phyloP scores from a whole-genome alignment of 352 stramenopile species.

The Pythium dissotocum region DNA sequence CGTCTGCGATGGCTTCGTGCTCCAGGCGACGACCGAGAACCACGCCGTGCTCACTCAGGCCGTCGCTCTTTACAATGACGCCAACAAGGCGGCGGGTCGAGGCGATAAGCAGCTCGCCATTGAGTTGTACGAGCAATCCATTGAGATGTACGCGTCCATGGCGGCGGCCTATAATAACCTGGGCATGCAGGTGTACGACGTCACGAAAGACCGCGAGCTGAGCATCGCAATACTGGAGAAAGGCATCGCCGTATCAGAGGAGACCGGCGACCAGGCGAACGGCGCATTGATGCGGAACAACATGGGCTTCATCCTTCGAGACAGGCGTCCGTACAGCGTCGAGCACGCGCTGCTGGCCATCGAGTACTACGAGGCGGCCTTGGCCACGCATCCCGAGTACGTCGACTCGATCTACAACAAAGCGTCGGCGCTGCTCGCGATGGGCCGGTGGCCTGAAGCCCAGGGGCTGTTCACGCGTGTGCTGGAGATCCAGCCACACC shows the following conservation, averaged over 20 bases:
- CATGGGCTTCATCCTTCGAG: slow-evolving; percentile 57
- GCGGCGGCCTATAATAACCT: slow-evolving; percentile 80
- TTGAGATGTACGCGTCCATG: slow-evolving; percentile 48
- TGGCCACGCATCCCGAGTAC: slow-evolving; percentile 38
- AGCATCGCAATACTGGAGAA: slow-evolving; percentile 43
- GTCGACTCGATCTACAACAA: slow-evolving; percentile 74
- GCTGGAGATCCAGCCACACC: slow-evolving; percentile 40
- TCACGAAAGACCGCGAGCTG: slow-evolving; percentile 24
- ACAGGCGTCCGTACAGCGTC: slow-evolving; percentile 35
- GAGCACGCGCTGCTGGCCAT: slow-evolving; percentile 50
- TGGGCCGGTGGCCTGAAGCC: slow-evolving; percentile 40
- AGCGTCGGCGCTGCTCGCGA: slow-evolving; percentile 45
- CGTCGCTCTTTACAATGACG: slow-evolving; percentile 21
- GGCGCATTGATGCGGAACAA: slow-evolving; percentile 70
- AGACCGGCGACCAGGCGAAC: slow-evolving; percentile 39
- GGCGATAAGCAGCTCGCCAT: slow-evolving; percentile 28
- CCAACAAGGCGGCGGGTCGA: neutral
- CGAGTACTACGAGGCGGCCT: slow-evolving; percentile 55
- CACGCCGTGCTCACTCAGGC: slow-evolving; percentile 9
- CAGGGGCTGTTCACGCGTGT: slow-evolving; percentile 42
- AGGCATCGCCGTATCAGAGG: slow-evolving; percentile 36
- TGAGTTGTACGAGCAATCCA: slow-evolving; percentile 45
- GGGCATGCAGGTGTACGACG: slow-evolving; percentile 54
- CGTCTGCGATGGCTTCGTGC: neutral
- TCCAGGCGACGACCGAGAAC: slow-evolving; percentile 19